Evolutionary conservation across 805 yeast genomes (phyloP).

Genomic region (Nakazawaea pomicola): DNA sequence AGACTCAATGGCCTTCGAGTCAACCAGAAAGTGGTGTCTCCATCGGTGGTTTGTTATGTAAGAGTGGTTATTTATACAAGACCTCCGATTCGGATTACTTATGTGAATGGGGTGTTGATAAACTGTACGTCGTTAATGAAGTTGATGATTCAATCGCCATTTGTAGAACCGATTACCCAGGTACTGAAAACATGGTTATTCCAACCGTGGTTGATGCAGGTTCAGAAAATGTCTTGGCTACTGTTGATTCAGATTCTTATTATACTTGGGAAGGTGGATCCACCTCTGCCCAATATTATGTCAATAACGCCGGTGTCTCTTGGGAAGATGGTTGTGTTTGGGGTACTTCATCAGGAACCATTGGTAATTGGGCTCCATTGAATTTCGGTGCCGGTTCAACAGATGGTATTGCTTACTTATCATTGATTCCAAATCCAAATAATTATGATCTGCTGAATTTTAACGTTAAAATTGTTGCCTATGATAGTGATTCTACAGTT

Average conservation of each 20-base stretch:
- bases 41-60: conserved; percentile 66
- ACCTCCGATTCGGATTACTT: conserved; percentile 49
- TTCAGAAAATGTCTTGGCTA: conserved; percentile 45
- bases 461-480: conserved; percentile 75
- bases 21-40: conserved; percentile 69
- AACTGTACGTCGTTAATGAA: conserved; percentile 50
- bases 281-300: conserved; percentile 72
- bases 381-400: conserved; percentile 73
- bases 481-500: conserved; percentile 54
- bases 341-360: conserved; percentile 54
- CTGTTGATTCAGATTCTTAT: conserved; percentile 56
- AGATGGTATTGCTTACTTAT: conserved; percentile 57
- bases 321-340: conserved; percentile 67
- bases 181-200: conserved; percentile 74
- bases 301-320: conserved; percentile 71
- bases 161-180: conserved; percentile 79
- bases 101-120: conserved; percentile 60
- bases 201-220: conserved; percentile 63
- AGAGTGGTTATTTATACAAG: conserved; percentile 56
- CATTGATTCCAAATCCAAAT: conserved; percentile 77
- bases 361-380: conserved; percentile 80
- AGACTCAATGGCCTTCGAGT: conserved; percentile 70
- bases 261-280: conserved; percentile 57
- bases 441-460: conserved; percentile 53
- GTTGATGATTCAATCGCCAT: conserved; percentile 51